Base-by-base conservation (phyloP, 2,329 filamentous ascomycete genomes). In the Paradendryphiella salina region DNA sequence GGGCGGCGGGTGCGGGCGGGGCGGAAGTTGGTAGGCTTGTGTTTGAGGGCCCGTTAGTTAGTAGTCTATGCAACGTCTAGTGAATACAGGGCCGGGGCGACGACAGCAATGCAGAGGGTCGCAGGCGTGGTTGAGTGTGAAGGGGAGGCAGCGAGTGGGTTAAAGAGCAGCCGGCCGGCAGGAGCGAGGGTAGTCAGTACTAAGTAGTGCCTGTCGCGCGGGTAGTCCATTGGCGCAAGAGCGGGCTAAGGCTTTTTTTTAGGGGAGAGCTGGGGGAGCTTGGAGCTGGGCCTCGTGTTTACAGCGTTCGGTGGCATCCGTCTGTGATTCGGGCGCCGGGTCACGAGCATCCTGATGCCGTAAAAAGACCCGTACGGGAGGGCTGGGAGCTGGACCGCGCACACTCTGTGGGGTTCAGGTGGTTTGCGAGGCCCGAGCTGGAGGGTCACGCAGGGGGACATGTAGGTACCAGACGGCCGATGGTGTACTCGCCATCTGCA, bases 171-270 rank as follows among this genome's bases (percentile, higher is more conserved):
- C 47, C 20, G n/a, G 32, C 6, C 33, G 38, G 28, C 21, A 37
- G 32, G 26, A 21, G 32, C 9, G 39, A 26, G 34, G 52, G 35
- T 20, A 40, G 44, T 14, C 23, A 37, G 18, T 15, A 29, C 23
- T 21, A 28, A 26, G 44, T 46, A 51, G 55, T 36, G 23, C 44
- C 43, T 40, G 50, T 40, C 42, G 36, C 7, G 37, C 46, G 38
- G 44, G 28, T 50, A 51, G 52, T 43, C 41, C 39, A 50, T 43
- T 47, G 49, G 52, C 26, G 59, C 54, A 61, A 51, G 59, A 31
- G 59, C 59, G 58, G 61, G 56, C 57, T 51, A 40, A 39, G 55
- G 45, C 50, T 42, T 44, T 57, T 50, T 56, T 52, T 53, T 57
- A 45, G 55, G 52, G 50, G 40, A 45, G 49, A 26, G n/a, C 23